phyloP scores from a whole-genome alignment of 2,329 filamentous ascomycete species.

The Epichloe baconii region DNA sequence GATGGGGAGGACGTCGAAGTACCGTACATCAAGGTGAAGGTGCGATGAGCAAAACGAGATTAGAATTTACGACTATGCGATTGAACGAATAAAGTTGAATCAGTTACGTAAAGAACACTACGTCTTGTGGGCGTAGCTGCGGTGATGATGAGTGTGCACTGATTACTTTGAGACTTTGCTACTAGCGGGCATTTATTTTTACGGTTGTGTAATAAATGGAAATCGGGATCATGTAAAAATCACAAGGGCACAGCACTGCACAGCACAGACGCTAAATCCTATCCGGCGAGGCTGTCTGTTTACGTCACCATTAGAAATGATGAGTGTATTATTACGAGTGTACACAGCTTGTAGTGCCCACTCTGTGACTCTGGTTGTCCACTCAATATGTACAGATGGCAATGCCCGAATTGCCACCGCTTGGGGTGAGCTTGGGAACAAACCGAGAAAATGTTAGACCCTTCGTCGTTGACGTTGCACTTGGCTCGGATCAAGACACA shows the following conservation, averaged over 20 bases:
- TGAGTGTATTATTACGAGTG: neutral
- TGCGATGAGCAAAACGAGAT: slow-evolving; percentile 22
- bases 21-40: slow-evolving; percentile 86
- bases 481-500: too few species aligned
- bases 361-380: neutral
- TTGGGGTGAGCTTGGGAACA: too few species aligned
- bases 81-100: neutral
- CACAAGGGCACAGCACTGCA: neutral
- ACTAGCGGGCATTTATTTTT: too few species aligned
- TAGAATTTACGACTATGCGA: slow-evolving; percentile 5
- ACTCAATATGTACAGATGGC: too few species aligned
- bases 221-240: neutral
- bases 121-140: neutral
- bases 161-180: neutral
- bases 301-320: slow-evolving; percentile 23
- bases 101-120: neutral
- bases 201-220: too few species aligned
- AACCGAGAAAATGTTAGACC: too few species aligned
- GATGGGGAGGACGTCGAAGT: slow-evolving; percentile 92
- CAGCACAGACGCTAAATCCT: neutral
- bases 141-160: neutral
- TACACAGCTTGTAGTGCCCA: neutral
- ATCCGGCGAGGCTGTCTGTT: slow-evolving; percentile 4
- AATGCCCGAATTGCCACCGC: too few species aligned
- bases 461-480: too few species aligned